Conservation (phyloP, 805 yeast genomes). For the Kuraishia capsulata region DNA sequence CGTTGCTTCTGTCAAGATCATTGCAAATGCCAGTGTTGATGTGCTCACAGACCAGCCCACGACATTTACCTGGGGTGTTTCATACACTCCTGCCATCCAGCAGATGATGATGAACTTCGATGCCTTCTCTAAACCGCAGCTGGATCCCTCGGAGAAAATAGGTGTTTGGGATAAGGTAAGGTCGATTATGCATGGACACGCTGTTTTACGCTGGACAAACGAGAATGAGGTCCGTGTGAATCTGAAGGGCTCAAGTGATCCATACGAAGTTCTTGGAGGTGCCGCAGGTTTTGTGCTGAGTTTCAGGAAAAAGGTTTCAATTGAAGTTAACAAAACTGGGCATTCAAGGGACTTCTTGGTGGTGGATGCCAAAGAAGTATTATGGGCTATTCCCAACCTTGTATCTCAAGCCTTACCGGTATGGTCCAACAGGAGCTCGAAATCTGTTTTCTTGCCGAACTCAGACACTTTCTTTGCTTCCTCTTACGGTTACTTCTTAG, state of each 20-base stretch:
- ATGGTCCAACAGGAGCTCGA: conserved; percentile 28
- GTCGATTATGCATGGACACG: conserved; percentile 63
- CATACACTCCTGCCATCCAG: conserved; percentile 77
- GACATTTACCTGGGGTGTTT: conserved; percentile 74
- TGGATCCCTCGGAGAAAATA: conserved; percentile 74
- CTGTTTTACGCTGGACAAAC: conserved; percentile 40
- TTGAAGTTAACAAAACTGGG: conserved; percentile 56
- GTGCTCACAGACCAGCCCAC: conserved; percentile 51
- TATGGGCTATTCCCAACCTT: conserved; percentile 73
- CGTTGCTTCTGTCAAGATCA: conserved; percentile 65
- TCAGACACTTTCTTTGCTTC: conserved; percentile 8
- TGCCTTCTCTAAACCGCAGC: conserved; percentile 80
- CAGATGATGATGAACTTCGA: conserved; percentile 72
- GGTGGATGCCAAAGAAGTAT: conserved; percentile 51
- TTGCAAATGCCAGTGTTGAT: conserved; percentile 46
- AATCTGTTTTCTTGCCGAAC: conserved; percentile 5
- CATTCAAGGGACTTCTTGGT: conserved; percentile 61
- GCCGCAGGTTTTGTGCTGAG: conserved; percentile 73
- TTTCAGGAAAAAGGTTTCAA: conserved; percentile 53
- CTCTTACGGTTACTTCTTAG: conserved; percentile 15
- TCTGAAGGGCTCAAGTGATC: conserved; percentile 71
- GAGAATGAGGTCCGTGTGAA: conserved; percentile 46
- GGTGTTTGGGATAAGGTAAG: conserved; percentile 94
- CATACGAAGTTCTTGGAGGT: conserved; percentile 58
- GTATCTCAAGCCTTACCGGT: conserved; percentile 40